phyloP scores from a whole-genome alignment of 2,329 filamentous ascomycete genomes.

The Fusarium hainanense region DNA sequence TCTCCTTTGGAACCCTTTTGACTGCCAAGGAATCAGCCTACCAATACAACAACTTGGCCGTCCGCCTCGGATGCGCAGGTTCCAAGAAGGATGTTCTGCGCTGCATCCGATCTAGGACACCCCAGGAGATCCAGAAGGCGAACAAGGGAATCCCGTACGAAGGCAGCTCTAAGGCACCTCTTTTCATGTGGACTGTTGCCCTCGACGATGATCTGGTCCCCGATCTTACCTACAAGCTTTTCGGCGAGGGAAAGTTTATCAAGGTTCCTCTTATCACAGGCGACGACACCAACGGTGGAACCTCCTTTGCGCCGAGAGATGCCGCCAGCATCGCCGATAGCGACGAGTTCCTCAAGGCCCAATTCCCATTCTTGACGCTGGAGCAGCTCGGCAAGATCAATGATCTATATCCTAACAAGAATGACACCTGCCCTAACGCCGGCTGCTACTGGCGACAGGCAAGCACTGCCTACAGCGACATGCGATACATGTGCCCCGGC shows the following conservation, averaged over 20 bases:
- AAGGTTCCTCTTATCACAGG: constrained; percentile 64
- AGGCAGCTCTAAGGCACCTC: constrained; percentile 49
- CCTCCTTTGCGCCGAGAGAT: constrained; percentile 48
- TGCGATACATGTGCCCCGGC: constrained; percentile 52
- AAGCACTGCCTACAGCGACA: constrained; percentile 52
- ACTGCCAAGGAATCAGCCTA: constrained; percentile 61
- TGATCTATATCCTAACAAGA: constrained; percentile 51
- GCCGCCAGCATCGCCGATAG: constrained; percentile 50
- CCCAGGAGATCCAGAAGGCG: constrained; percentile 54
- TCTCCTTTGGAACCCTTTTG: constrained; percentile 62
- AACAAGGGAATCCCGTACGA: constrained; percentile 55
- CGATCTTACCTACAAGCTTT: constrained; percentile 62
- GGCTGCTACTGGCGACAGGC: constrained; percentile 54
- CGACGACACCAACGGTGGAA: constrained; percentile 55
- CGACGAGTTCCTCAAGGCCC: constrained; percentile 49
- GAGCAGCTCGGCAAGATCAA: constrained; percentile 49
- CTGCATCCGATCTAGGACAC: constrained; percentile 59
- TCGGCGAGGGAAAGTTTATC: constrained; percentile 61
- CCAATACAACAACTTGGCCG: constrained; percentile 62
- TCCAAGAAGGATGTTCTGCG: constrained; percentile 52
- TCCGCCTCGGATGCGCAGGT: constrained; percentile 55
- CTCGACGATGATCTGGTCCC: constrained; percentile 65
- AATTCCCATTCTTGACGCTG: constrained; percentile 50
- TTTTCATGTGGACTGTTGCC: constrained; percentile 66
- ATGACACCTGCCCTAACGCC: constrained; percentile 47